phyloP scores from a whole-genome alignment of 2,329 filamentous ascomycete genomes.

The Penicillium sp. region DNA sequence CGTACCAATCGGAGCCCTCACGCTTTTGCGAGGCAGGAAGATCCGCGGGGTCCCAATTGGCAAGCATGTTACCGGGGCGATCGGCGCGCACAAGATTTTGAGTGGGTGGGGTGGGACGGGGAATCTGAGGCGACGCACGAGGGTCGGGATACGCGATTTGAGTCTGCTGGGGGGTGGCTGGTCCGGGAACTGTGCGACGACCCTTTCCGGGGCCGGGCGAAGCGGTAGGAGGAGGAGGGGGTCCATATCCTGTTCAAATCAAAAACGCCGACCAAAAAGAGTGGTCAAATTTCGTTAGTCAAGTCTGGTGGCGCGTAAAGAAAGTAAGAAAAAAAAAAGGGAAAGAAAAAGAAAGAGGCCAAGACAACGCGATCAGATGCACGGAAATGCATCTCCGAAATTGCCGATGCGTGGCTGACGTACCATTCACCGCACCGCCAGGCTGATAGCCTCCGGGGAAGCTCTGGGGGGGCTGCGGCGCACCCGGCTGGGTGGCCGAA shows the following conservation, averaged over 20 bases:
- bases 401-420: conserved; percentile 20
- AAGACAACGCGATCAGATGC: conserved; percentile 31
- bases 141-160: conserved; percentile 80
- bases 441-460: conserved; percentile 66
- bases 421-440: conserved; percentile 57
- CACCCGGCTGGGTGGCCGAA: conserved; percentile 52
- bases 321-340: too few species aligned
- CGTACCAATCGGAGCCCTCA: conserved; percentile 87
- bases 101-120: conserved; percentile 68
- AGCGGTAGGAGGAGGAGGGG: conserved; percentile 75
- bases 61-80: conserved; percentile 63
- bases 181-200: conserved; percentile 57
- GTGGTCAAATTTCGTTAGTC: too few species aligned
- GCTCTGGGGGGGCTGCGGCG: conserved; percentile 65
- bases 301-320: too few species aligned
- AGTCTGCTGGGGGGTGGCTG: conserved; percentile 87
- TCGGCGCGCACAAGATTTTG: conserved; percentile 43
- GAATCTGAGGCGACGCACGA: conserved; percentile 76
- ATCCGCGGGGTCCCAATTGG: conserved; percentile 80
- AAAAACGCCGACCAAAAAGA: too few species aligned
- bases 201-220: conserved; percentile 80
- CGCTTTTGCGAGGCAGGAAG: conserved; percentile 84
- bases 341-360: too few species aligned
- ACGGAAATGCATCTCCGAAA: too few species aligned
- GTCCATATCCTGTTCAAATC: conserved; percentile 58